Evolutionary conservation across 345 rosid genomes (phyloP).

Genomic region (Eucalyptus melliodora): DNA sequence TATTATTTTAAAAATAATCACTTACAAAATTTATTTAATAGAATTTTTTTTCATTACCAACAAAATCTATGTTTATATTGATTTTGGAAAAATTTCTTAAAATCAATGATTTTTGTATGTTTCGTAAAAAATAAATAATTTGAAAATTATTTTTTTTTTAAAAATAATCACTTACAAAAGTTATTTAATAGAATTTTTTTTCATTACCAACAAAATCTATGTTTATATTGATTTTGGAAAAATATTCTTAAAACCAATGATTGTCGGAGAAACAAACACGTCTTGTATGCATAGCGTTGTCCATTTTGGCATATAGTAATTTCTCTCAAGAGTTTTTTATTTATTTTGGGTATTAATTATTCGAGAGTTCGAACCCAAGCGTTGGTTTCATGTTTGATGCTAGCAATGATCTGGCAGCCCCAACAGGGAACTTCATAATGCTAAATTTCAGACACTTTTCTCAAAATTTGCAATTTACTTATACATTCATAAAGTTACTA

Average conservation of each 20-base stretch:
- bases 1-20: background rate
- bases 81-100: background rate
- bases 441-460: background rate
- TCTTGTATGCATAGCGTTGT: too few relatives aligned
- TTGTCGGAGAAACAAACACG: background rate
- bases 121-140: background rate
- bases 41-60: background rate
- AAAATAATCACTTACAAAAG: too few relatives aligned
- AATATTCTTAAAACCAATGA: background rate
- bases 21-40: background rate
- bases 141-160: background rate
- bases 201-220: background rate
- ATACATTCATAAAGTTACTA: background rate
- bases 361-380: background rate
- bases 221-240: background rate
- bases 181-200: background rate
- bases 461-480: background rate
- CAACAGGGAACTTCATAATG: background rate
- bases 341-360: background rate
- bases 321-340: background rate
- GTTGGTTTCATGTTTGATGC: background rate
- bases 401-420: background rate
- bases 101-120: background rate
- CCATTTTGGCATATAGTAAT: background rate
- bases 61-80: background rate